phyloP scores from a whole-genome alignment of 2,329 filamentous ascomycete genomes.

The Verticillium longisporum region DNA sequence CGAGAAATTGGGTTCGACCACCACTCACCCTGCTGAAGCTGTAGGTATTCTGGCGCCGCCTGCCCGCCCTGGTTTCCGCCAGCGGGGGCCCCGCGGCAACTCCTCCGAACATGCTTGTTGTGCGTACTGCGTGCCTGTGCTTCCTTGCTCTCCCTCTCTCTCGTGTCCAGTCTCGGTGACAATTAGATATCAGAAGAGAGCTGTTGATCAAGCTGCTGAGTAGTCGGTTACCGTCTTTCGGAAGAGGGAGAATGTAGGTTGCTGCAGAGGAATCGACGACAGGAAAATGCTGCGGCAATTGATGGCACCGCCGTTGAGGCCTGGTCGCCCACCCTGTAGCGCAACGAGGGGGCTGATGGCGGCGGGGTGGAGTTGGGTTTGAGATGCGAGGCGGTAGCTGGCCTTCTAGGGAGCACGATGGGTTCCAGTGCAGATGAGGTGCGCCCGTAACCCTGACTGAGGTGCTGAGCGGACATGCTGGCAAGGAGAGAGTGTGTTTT shows the following conservation, averaged over 20 bases:
- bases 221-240: neutral
- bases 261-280: neutral
- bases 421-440: neutral
- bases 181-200: neutral
- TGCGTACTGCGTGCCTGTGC: neutral
- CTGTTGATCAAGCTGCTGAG: neutral
- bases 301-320: neutral
- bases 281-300: neutral
- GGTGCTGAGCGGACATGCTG: neutral
- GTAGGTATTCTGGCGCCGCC: constrained; percentile 27
- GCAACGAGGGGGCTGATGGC: neutral
- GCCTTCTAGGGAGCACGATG: neutral
- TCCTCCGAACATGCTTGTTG: constrained; percentile 19
- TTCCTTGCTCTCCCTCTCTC: neutral
- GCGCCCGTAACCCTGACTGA: neutral
- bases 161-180: no score
- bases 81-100: constrained; percentile 27
- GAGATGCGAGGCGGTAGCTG: neutral
- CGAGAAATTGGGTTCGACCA: neutral
- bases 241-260: neutral
- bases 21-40: constrained; percentile 31
- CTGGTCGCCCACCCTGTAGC: neutral
- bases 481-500: no score
- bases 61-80: constrained; percentile 17
- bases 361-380: neutral